Base-by-base conservation (phyloP, 164 flowering plant species). In the Vitis riparia region DNA sequence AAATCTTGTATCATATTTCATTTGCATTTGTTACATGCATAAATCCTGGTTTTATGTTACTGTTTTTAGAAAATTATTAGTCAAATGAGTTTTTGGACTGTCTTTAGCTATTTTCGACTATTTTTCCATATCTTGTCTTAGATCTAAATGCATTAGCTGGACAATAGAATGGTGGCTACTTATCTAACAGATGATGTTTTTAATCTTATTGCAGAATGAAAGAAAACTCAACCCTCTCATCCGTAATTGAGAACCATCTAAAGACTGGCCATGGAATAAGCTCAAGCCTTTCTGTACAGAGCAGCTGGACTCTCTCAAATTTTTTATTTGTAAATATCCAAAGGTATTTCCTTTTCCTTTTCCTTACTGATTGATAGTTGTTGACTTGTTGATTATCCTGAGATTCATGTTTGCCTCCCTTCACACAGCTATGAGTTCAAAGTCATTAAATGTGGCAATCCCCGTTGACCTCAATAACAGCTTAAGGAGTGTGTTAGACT, bases 241-340 rank as follows among this genome's bases (percentile, higher is more conserved):
- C 93, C 48, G 76, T 89, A 23, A 75, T 95, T 73, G 85, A 81
- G 78, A 87, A 89, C 12, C 96, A 95, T 83, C 78, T 91, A 48
- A 76, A 88, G 72, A 85, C 85, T 63, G 81, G 56, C 92, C 92
- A 9, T 85, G 90, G 92, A 89, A 83, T 62, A 75, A 84, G 67
- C 83, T 93, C 55, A 85, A 67, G 79, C 86, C 77, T 75, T 95
- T 89, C 65, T 81, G 82, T 69, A 79, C 84, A 49, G 90, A 86
- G 75, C 73, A 74, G 29, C 66, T 88, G 63, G 85, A 87, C 5
- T 62, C 66, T 66, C 91, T 93, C 62, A 95, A 84, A 68, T 82
- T 88, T 77, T 88, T 90, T 72, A 84, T 91, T 48, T 78, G 85
- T 12, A 88, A 80, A 79, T 73, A 80, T 77, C 86, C 89, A 5